phyloP scores from a whole-genome alignment of 192 early-diverging fungal genomes.

The Umbelopsis sp. region DNA sequence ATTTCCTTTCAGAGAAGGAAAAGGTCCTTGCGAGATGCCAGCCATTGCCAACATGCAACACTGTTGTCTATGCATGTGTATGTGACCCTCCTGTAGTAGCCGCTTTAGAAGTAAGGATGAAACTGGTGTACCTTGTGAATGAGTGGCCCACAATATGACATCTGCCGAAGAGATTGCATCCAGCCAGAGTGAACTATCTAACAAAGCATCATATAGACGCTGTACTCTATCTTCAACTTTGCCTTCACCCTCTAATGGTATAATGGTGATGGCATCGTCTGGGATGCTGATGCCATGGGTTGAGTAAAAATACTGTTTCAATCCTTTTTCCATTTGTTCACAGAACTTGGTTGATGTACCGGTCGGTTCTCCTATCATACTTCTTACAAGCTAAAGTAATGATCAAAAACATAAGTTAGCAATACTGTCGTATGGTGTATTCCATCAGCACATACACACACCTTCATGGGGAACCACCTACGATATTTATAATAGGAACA shows the following conservation, averaged over 20 bases:
- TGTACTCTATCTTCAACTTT: constrained; percentile 88
- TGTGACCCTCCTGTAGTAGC: constrained; percentile 67
- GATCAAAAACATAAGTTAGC: constrained; percentile 11
- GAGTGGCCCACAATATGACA: constrained; percentile 86
- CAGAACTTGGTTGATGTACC: constrained; percentile 91
- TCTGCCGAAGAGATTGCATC: constrained; percentile 60
- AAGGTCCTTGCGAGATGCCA: constrained; percentile 89
- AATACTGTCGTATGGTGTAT: constrained; percentile 29
- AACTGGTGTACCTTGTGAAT: constrained; percentile 94
- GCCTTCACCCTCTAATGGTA: constrained; percentile 91
- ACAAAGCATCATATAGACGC: constrained; percentile 75
- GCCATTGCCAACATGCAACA: constrained; percentile 90
- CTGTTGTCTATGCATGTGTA: constrained; percentile 71
- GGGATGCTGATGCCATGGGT: constrained; percentile 52
- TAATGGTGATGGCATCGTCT: constrained; percentile 61
- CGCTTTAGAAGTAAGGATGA: constrained; percentile 75
- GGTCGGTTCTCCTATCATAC: constrained; percentile 89
- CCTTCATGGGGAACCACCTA: constrained; percentile 78
- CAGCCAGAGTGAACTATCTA: constrained; percentile 50
- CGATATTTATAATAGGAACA: neutral
- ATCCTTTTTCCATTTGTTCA: constrained; percentile 79
- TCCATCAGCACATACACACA: neutral
- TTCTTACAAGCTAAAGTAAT: constrained; percentile 53
- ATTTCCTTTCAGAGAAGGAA: constrained; percentile 80
- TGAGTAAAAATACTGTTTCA: constrained; percentile 53